Conservation (phyloP, 345 rosid species). For the Sapria himalayana region DNA sequence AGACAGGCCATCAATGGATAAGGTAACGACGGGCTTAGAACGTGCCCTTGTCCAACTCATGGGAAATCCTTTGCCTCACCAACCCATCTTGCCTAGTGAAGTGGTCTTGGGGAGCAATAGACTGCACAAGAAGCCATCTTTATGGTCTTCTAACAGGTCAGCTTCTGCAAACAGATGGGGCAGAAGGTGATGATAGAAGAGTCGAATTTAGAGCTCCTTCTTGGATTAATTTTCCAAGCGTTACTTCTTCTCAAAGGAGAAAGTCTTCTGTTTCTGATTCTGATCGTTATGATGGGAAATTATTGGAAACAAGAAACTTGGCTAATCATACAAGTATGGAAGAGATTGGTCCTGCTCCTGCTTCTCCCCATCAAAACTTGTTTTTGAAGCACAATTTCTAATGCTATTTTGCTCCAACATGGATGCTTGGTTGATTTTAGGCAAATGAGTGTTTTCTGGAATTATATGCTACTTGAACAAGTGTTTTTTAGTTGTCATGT, state of each 20-base stretch:
- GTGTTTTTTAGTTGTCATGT: too few relatives aligned
- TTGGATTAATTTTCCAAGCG: constrained; percentile 94
- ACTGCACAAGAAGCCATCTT: constrained; percentile 89
- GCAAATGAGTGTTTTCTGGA: too few relatives aligned
- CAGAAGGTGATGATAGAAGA: constrained; percentile 47
- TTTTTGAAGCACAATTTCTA: constrained; percentile 94
- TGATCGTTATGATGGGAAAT: constrained; percentile 56
- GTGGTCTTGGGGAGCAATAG: constrained; percentile 84
- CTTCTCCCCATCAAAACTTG: constrained; percentile 75
- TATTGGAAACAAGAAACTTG: constrained; percentile 24
- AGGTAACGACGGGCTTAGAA: constrained; percentile 76
- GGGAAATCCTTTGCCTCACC: constrained; percentile 83
- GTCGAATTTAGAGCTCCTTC: constrained; percentile 84
- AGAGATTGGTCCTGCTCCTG: constrained; percentile 93
- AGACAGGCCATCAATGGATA: constrained; percentile 95
- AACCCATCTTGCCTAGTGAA: constrained; percentile 85
- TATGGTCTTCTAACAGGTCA: constrained; percentile 50
- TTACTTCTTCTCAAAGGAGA: constrained; percentile 85
- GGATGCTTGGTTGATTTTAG: too few relatives aligned
- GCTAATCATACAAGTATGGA: constrained; percentile 22
- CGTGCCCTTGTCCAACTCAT: constrained; percentile 69
- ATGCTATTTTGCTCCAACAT: too few relatives aligned
- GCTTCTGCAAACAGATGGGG: constrained; percentile 42
- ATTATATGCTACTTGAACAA: too few relatives aligned
- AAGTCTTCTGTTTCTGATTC: constrained; percentile 88